Conservation (phyloP, 306 rosid genomes). For the Delonix regia region DNA sequence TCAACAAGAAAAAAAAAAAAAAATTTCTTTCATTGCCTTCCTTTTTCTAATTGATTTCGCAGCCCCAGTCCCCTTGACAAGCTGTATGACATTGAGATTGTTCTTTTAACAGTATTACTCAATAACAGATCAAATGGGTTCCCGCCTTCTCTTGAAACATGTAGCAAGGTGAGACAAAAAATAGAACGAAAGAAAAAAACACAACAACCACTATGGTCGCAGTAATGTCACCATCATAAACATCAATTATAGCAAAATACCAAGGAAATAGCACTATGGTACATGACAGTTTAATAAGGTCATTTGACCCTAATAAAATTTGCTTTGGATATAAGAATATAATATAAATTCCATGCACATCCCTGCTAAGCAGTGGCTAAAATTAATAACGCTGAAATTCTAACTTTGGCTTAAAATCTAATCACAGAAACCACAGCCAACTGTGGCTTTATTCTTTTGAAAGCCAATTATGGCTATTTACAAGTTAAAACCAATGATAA, state of each 20-base stretch:
- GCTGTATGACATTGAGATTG: too few species aligned
- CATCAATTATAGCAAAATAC: too few species aligned
- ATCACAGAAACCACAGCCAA: slow-evolving; percentile 10
- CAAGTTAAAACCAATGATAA: slow-evolving; percentile 30
- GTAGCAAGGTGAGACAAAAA: background rate
- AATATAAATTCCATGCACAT: background rate
- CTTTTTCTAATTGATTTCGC: background rate
- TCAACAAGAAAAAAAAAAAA: background rate
- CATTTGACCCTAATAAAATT: background rate
- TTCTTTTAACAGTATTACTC: background rate
- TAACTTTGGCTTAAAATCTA: background rate
- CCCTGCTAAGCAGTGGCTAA: background rate
- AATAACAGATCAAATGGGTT: background rate
- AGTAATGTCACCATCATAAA: too few species aligned
- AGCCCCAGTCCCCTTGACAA: background rate
- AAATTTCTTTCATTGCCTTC: too few species aligned
- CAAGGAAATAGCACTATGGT: background rate
- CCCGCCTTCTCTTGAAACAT: background rate
- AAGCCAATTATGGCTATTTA: slow-evolving; percentile 37
- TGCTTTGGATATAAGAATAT: background rate
- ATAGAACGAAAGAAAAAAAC: background rate
- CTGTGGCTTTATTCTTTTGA: slow-evolving; percentile 14
- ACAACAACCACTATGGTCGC: too few species aligned
- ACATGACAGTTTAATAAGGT: background rate
- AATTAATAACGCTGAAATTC: background rate